phyloP scores from a whole-genome alignment of 2,329 filamentous ascomycete genomes.

The Hypoxylon sp. region DNA sequence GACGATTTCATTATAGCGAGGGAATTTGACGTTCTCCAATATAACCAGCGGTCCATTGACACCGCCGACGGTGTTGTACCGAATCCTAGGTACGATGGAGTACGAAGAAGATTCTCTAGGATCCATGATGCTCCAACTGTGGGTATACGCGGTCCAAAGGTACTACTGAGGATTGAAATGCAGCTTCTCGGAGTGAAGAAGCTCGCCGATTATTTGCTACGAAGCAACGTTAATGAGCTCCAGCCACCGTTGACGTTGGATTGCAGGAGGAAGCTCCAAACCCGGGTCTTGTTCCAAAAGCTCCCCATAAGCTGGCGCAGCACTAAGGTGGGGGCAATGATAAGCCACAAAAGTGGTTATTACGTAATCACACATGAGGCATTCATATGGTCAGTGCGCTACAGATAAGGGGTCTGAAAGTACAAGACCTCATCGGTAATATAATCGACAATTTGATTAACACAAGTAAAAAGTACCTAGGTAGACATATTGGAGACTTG shows the following conservation, averaged over 20 bases:
- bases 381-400: neutral
- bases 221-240: conserved; percentile 39
- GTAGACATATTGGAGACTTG: neutral
- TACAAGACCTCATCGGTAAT: neutral
- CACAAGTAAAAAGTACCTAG: neutral
- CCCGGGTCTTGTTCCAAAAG: conserved; percentile 32
- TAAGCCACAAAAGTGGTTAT: conserved; percentile 34
- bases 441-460: neutral
- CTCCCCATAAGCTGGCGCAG: conserved; percentile 40
- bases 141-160: conserved; percentile 23
- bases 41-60: conserved; percentile 98
- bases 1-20: conserved; percentile 97
- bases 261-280: conserved; percentile 41
- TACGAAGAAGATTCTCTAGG: conserved; percentile 73
- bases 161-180: conserved; percentile 26
- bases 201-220: conserved; percentile 33
- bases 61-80: conserved; percentile 98
- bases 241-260: conserved; percentile 45
- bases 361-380: conserved; percentile 23
- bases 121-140: conserved; percentile 57
- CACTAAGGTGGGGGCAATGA: conserved; percentile 29
- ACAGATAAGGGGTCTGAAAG: neutral
- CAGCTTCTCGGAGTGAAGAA: conserved; percentile 36
- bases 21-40: conserved; percentile 99
- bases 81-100: conserved; percentile 74